Evolutionary conservation across 129 eudicot species (phyloP), one percentile per base, ranked within the genome.

Genomic region (Deinandra increscens): DNA sequence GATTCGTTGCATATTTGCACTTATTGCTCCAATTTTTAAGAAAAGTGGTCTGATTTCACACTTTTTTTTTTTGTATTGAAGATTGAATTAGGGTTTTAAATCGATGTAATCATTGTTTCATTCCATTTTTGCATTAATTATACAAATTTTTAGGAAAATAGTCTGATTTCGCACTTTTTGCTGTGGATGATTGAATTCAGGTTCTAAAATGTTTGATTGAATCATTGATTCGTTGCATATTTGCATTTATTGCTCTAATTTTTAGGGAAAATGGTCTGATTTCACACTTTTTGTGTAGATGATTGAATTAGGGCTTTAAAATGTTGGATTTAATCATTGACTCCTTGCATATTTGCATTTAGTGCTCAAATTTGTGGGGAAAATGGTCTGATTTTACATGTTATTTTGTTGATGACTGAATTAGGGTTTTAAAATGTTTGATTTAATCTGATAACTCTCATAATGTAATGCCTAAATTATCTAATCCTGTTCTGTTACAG

Each of bases 301-400:
- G 37, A 22, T n/a, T 1, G 19, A 64, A 64, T 33, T 33, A 2
- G 2, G 37, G 37, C 37, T 5, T 2, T 1, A 26, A 54, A 51
- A 18, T 7, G 22, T 50, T 9, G 18, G 23, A 34, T 0, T 20
- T 36, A 14, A 18, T 69, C 19, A 1, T 11, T 43, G n/a, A 3
- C 14, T n/a, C 18, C 1, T 13, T 50, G 73, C 48, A 68, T 12
- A 20, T 3, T 19, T 50, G 73, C 62, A 49, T 12, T 49, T 38
- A 68, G 50, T 53, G 14, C 65, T 54, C 14, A 69, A 20, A 54
- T 38, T 58, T 69, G 65, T 53, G 20, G 41, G 13, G 39, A 69
- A 54, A 42, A 12, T 54, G 37, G n/a, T 69, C 38, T 3, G 64
- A 39, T n/a, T n/a, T n/a, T n/a, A n/a, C n/a, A n/a, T n/a, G n/a